phyloP scores from a whole-genome alignment of 495 filamentous ascomycete species.

The Trichoderma erinaceum region DNA sequence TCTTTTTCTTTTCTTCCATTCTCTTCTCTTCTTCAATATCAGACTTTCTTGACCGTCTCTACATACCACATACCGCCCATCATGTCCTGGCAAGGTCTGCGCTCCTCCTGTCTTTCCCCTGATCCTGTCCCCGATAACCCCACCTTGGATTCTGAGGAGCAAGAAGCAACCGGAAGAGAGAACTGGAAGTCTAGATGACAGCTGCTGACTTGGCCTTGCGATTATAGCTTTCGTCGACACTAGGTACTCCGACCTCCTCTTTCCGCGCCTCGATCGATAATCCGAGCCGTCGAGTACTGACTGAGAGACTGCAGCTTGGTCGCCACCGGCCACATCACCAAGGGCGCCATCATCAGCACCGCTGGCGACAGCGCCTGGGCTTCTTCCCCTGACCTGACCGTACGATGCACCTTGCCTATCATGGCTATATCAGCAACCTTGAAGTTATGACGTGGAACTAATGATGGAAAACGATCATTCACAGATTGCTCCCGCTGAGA shows the following conservation, averaged over 20 bases:
- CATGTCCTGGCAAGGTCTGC: conserved; percentile 56
- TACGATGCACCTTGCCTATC: conserved; percentile 31
- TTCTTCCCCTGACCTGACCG: conserved; percentile 59
- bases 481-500: conserved; percentile 55
- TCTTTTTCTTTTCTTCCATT: background rate
- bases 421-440: background rate
- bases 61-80: conserved; percentile 25
- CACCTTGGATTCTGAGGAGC: conserved; percentile 26
- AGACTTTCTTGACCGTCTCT: background rate
- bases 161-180: background rate
- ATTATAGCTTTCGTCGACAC: conserved; percentile 43
- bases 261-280: background rate
- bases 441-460: background rate
- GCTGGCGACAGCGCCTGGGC: conserved; percentile 84
- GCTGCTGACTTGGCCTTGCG: conserved; percentile 29
- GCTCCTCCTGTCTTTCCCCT: conserved; percentile 10
- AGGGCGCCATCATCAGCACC: conserved; percentile 77
- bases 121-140: conserved; percentile 24
- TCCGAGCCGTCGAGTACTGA: conserved; percentile 5
- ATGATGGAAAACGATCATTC: background rate
- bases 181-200: conserved; percentile 16
- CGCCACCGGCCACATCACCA: conserved; percentile 74
- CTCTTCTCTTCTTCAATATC: conserved; percentile 10
- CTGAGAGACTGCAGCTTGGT: conserved; percentile 58
- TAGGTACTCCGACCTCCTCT: conserved; percentile 31